phyloP scores from a whole-genome alignment of 352 stramenopile genomes.

The Pythium inflatum region DNA sequence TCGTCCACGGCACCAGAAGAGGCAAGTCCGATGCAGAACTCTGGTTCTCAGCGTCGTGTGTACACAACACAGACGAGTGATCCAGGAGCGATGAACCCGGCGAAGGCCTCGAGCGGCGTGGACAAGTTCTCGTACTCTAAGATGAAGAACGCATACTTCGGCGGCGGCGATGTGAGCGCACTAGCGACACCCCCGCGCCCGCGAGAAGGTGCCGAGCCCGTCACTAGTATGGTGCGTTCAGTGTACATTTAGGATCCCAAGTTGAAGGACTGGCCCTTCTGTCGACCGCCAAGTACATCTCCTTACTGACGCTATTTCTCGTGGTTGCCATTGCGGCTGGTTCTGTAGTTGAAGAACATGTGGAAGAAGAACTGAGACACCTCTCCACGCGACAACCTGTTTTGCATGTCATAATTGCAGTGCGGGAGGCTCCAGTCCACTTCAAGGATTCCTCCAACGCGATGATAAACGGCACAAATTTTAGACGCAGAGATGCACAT shows the following conservation, averaged over 20 bases:
- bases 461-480: conserved; percentile 10
- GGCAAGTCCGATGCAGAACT: conserved; percentile 8
- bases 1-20: conserved; percentile 15
- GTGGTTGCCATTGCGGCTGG: neutral
- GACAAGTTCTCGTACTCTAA: conserved; percentile 40
- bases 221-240: conserved; percentile 36
- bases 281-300: conserved; percentile 9
- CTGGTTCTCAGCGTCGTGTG: conserved; percentile 8
- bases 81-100: conserved; percentile 14
- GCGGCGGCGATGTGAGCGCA: conserved; percentile 29
- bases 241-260: conserved; percentile 22
- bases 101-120: conserved; percentile 31
- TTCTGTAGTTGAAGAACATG: conserved; percentile 74
- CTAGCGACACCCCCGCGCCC: conserved; percentile 21
- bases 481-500: conserved; percentile 35
- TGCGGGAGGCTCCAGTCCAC: conserved; percentile 1
- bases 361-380: conserved; percentile 80
- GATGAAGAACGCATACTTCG: conserved; percentile 37
- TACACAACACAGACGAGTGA: conserved; percentile 25
- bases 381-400: neutral
- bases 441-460: conserved; percentile 17
- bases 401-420: neutral
- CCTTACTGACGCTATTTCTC: neutral
- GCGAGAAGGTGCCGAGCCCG: conserved; percentile 29
- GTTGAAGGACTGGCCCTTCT: neutral